Percentiles rank a stretch among this genome's conserved stretches.
Evolutionary conservation across 169 alveolate species (phyloP).

Genomic region (Babesia caballi): DNA sequence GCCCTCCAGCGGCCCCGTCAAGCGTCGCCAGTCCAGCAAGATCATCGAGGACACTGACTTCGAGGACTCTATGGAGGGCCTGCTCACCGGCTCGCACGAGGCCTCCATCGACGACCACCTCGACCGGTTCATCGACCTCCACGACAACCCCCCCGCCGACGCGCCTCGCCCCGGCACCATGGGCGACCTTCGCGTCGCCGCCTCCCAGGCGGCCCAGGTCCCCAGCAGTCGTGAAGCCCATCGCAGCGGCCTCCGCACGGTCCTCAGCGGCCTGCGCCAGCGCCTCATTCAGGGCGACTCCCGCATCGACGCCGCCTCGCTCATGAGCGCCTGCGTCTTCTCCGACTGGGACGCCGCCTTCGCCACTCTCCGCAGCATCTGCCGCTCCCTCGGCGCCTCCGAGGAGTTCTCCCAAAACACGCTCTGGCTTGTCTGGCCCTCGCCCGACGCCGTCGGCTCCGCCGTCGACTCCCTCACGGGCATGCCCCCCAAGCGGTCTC

Average conservation of each 20-base stretch:
- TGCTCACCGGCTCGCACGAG: background rate
- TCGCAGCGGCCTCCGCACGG: background rate
- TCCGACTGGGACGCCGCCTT: constrained; percentile 10
- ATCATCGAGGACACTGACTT: background rate
- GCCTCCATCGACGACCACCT: background rate
- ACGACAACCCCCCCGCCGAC: no score
- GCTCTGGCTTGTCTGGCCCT: constrained; percentile 20
- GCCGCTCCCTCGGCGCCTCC: constrained; percentile 15
- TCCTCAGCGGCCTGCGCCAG: background rate
- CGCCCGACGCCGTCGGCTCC: background rate
- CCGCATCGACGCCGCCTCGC: constrained; percentile 10
- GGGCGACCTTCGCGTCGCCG: background rate
- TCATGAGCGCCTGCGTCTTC: constrained; percentile 1
- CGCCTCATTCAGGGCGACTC: background rate
- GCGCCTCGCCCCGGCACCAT: background rate
- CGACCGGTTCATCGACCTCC: background rate
- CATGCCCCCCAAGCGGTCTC: background rate
- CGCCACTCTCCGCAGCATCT: background rate
- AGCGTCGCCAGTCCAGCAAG: background rate
- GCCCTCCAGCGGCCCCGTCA: background rate
- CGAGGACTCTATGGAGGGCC: background rate
- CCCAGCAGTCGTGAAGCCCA: background rate
- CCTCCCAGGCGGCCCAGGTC: background rate
- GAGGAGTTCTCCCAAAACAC: background rate
- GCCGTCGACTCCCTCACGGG: background rate